These are phyloP conservation scores for Mychonastes homosphaera DNA, from an alignment of 139 green algal genomes.

Conservation along the genomic window DNA sequence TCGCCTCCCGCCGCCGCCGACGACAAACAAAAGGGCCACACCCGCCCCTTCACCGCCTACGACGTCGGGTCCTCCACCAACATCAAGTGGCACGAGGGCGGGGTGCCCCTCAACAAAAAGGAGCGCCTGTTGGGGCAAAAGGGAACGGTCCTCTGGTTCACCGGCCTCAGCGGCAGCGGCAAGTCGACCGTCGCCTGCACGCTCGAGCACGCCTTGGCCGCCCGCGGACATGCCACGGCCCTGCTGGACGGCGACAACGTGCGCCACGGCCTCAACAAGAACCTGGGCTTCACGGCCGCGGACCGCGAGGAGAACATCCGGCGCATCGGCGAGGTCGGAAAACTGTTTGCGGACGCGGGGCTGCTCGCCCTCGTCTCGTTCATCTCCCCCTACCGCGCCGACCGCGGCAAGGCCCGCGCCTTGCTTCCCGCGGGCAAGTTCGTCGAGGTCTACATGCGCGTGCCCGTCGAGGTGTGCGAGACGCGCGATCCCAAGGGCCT, in stretches of 20 bases:
- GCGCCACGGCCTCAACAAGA: slow-evolving; percentile 83
- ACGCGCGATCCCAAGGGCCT: slow-evolving; percentile 87
- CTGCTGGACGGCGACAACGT: slow-evolving; percentile 94
- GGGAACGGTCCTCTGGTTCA: slow-evolving; percentile 85
- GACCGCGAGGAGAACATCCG: slow-evolving; percentile 93
- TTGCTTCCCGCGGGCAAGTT: slow-evolving; percentile 57
- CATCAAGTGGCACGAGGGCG: slow-evolving; percentile 85
- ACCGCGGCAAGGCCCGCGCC: slow-evolving; percentile 54
- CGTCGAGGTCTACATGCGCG: slow-evolving; percentile 77
- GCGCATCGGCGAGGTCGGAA: slow-evolving; percentile 83
- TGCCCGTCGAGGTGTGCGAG: slow-evolving; percentile 79
- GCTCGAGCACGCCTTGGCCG: slow-evolving; percentile 47
- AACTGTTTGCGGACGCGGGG: slow-evolving; percentile 80
- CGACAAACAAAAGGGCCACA: too few relatives aligned
- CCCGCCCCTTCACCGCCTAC: slow-evolving; percentile 57
- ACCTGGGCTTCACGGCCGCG: slow-evolving; percentile 73
- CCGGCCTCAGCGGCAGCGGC: slow-evolving; percentile 65
- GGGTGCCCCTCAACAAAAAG: slow-evolving; percentile 49
- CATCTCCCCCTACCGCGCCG: slow-evolving; percentile 82
- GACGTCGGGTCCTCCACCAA: slow-evolving; percentile 73
- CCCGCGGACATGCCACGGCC: slow-evolving; percentile 36
- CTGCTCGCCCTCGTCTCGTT: slow-evolving; percentile 86
- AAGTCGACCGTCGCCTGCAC: slow-evolving; percentile 64
- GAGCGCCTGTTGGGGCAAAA: slow-evolving; percentile 70
- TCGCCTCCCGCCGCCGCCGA: too few relatives aligned